Evolutionary conservation across 129 eudicot species (phyloP).

Genomic region (Daucus carota): DH1_v3.0 NC_030389.2:339501-340000

Average conservation of each 20-base stretch:
- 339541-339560: no score
- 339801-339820: slow-evolving; percentile 75
- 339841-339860: slow-evolving; percentile 86
- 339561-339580: no score
- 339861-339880: slow-evolving; percentile 98
- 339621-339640: not conserved
- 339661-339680: not conserved
- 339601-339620: not conserved
- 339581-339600: no score
- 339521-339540: no score
- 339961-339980: no score
- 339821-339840: slow-evolving; percentile 87
- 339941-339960: no score
- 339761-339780: slow-evolving; percentile 64
- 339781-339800: slow-evolving; percentile 96
- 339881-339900: no score
- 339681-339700: not conserved
- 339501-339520: no score
- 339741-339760: slow-evolving; percentile 94
- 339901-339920: no score
- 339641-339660: not conserved
- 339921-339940: no score
- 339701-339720: not conserved
- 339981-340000: no score
- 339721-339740: slow-evolving; percentile 44